A percentile compares a stretch with the other conserved stretches of the same genome.
These are phyloP conservation scores for Malassezia brasiliensis DNA, from an alignment of 1,284 basidiomycete species.

Conservation along the genomic window DNA sequence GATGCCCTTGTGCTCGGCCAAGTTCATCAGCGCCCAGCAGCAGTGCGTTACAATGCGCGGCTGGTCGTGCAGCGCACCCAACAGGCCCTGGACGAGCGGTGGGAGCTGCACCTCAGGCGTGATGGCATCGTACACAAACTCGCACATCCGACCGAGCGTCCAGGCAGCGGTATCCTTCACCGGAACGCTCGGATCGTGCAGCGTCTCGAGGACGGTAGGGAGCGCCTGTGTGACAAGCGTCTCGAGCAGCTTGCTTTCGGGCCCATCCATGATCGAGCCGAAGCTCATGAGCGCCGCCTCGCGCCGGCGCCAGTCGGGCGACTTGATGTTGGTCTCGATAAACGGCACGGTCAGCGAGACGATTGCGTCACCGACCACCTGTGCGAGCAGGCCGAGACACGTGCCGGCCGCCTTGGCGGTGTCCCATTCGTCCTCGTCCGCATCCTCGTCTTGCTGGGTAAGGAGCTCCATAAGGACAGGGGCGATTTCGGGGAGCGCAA, in stretches of 20 bases:
- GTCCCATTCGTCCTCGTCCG: constrained; percentile 98
- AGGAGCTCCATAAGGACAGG: constrained; percentile 82
- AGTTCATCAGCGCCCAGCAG: constrained; percentile 92
- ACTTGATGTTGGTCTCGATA: constrained; percentile 90
- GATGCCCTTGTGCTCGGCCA: constrained; percentile 50
- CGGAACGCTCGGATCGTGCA: constrained; percentile 70
- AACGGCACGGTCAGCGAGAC: constrained; percentile 91
- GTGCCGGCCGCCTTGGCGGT: constrained; percentile 95
- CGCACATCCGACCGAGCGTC: constrained; percentile 92
- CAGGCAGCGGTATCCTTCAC: constrained; percentile 97
- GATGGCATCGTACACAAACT: constrained; percentile 75
- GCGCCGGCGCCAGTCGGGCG: constrained; percentile 79
- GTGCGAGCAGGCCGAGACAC: constrained; percentile 77
- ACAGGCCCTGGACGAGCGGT: constrained; percentile 70
- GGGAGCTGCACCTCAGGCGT: constrained; percentile 81
- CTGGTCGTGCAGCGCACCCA: constrained; percentile 69
- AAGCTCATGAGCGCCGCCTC: constrained; percentile 98
- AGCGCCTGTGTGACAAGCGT: constrained; percentile 90
- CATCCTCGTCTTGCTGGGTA: constrained; percentile 88
- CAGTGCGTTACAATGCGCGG: constrained; percentile 84
- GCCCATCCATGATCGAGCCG: constrained; percentile 92
- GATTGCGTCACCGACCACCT: constrained; percentile 80
- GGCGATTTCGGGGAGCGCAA: constrained; percentile 84
- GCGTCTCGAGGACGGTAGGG: constrained; percentile 88
- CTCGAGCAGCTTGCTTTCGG: constrained; percentile 72